A percentile compares a stretch with the other conserved stretches of the same genome.
These are phyloP conservation scores for Dothistroma pini DNA, from an alignment of 2,329 filamentous ascomycete species.

Conservation along the genomic window DNA sequence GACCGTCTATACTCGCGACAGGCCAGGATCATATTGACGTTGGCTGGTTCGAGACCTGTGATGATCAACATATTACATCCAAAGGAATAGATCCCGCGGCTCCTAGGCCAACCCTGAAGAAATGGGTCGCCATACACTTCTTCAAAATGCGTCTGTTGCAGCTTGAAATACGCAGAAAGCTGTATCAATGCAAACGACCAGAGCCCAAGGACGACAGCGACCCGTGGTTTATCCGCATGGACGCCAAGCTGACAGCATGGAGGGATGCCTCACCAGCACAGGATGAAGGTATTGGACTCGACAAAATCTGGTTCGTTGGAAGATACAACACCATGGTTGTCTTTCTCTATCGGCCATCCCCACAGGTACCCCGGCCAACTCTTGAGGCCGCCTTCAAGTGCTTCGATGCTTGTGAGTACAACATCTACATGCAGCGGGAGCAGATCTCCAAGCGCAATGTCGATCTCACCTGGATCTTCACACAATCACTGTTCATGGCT, in stretches of 20 bases:
- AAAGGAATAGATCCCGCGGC: constrained; percentile 68
- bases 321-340: constrained; percentile 85
- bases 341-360: constrained; percentile 83
- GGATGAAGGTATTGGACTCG: constrained; percentile 65
- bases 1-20: constrained; percentile 80
- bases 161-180: constrained; percentile 76
- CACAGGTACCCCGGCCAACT: constrained; percentile 84
- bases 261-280: constrained; percentile 69
- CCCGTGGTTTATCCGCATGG: constrained; percentile 82
- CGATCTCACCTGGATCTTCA: constrained; percentile 91
- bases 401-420: constrained; percentile 76
- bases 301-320: constrained; percentile 61
- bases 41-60: constrained; percentile 74
- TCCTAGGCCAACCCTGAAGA: constrained; percentile 67
- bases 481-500: constrained; percentile 84
- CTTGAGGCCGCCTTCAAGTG: constrained; percentile 73
- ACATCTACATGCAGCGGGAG: constrained; percentile 74
- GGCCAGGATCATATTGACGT: constrained; percentile 80
- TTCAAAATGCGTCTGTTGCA: constrained; percentile 87
- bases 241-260: constrained; percentile 76
- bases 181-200: constrained; percentile 79
- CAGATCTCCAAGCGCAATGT: constrained; percentile 73
- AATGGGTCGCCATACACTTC: constrained; percentile 86
- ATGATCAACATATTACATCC: constrained; percentile 77
- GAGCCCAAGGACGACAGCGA: constrained; percentile 76